Evolutionary conservation across 1,284 basidiomycete genomes (phyloP).

Genomic region (Fistulinella cinereoalba): DNA sequence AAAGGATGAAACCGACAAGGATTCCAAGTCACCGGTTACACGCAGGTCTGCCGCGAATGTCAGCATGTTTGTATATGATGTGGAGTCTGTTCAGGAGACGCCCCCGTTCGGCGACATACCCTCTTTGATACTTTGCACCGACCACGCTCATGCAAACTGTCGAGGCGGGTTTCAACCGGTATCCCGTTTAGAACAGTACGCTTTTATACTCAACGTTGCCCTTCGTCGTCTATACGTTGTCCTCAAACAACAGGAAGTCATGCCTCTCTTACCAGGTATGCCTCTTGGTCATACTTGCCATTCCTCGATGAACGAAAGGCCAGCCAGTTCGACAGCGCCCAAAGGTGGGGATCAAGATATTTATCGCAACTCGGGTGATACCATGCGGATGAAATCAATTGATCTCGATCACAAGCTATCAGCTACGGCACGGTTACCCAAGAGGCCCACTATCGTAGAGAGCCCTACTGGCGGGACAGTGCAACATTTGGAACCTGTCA

Average conservation of each 20-base stretch:
- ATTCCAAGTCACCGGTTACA: slow-evolving; percentile 59
- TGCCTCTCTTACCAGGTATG: slow-evolving; percentile 75
- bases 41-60: slow-evolving; percentile 78
- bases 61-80: slow-evolving; percentile 71
- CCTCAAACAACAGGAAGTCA: slow-evolving; percentile 88
- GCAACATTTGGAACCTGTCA: slow-evolving; percentile 55
- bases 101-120: slow-evolving; percentile 69
- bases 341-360: slow-evolving; percentile 53
- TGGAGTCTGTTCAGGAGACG: slow-evolving; percentile 60
- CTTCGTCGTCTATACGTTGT: slow-evolving; percentile 88
- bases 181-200: slow-evolving; percentile 95
- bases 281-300: slow-evolving; percentile 13
- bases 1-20: slow-evolving; percentile 40
- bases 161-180: slow-evolving; percentile 85
- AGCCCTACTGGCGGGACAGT: slow-evolving; percentile 90
- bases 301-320: slow-evolving; percentile 15
- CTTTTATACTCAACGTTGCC: slow-evolving; percentile 95
- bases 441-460: slow-evolving; percentile 93
- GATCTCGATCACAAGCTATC: slow-evolving; percentile 94
- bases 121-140: slow-evolving; percentile 70
- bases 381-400: slow-evolving; percentile 91
- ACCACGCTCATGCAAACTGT: slow-evolving; percentile 69
- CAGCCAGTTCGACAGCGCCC: slow-evolving; percentile 38
- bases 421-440: slow-evolving; percentile 87
- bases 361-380: slow-evolving; percentile 84